Base-by-base conservation (phyloP, 1,139 yeast species). In the Protomyces macrosporus region DNA sequence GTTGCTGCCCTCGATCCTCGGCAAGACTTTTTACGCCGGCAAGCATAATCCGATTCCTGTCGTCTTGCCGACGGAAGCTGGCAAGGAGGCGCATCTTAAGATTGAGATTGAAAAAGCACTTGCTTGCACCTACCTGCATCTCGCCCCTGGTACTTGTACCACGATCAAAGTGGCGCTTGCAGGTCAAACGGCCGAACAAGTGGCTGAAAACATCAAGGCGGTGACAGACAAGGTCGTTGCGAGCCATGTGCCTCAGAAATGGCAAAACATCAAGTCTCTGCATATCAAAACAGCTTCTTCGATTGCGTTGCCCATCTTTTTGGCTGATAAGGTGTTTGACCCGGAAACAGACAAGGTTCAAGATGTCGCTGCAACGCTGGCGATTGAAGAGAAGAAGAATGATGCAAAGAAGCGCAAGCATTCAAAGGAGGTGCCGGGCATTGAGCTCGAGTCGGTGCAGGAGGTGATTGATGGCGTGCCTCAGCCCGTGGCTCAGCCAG, bases 251-350 rank as follows among this genome's bases (percentile, higher is more conserved):
- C 71, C 73, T 36, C 74, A 67, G 35, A 73, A 75, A 35, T 72
- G 82, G 70, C 77, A 76, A 48, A 78, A 78, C 54, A 73, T 86
- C 65, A 84, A 88, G 74, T 79, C 86, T 53, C 77, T 90, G 54
- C 84, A 84, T 75, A 75, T 91, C 69, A 90, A 90, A 77, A 81
- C 93, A 12, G 77, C 80, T 64, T 74, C 76, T 54, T 88, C 97
- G 33, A 97, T 97, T 35, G 83, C 93, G 30, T 79, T 93, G 71
- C 98, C 98, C 51, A 79, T 93, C 67, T 93, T 80, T 76, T 83
- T 86, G 72, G 79, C 87, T 56, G 86, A 86, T 45, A 80, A 79
- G 66, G 79, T 89, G 58, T 84, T 82, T 73, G 76, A 75, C n/a
- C 81, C 76, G 39, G 82, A 75, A 57, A 76, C 55, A 12, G 60